phyloP scores from a whole-genome alignment of 1,139 yeast genomes.

The Hansenula anomala region DNA sequence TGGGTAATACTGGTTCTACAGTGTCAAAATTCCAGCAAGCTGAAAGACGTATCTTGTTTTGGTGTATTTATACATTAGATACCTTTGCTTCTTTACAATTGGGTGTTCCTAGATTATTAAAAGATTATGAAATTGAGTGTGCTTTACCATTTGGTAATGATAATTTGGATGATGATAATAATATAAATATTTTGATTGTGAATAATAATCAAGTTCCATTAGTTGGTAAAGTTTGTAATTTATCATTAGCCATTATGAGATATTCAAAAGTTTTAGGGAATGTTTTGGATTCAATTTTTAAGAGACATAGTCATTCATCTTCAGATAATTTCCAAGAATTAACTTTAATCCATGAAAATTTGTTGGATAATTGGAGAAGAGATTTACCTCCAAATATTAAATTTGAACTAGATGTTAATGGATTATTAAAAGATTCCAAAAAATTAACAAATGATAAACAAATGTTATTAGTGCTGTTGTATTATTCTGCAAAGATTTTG shows the following conservation, averaged over 20 bases:
- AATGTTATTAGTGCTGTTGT: slow-evolving; percentile 56
- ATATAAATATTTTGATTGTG: slow-evolving; percentile 52
- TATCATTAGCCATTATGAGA: slow-evolving; percentile 61
- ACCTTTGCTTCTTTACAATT: slow-evolving; percentile 68
- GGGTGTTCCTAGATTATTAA: slow-evolving; percentile 78
- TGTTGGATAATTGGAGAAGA: slow-evolving; percentile 74
- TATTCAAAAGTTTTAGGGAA: slow-evolving; percentile 71
- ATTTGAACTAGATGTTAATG: slow-evolving; percentile 67
- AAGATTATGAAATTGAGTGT: slow-evolving; percentile 82
- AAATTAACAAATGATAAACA: slow-evolving; percentile 43
- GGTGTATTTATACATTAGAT: slow-evolving; percentile 81
- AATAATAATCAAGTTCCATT: slow-evolving; percentile 54
- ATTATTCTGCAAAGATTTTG: slow-evolving; percentile 75
- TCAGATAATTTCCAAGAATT: slow-evolving; percentile 28
- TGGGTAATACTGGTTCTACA: slow-evolving; percentile 51
- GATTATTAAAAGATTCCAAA: slow-evolving; percentile 41
- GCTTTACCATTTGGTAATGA: slow-evolving; percentile 73
- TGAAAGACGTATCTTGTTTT: slow-evolving; percentile 73
- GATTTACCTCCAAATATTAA: slow-evolving; percentile 58
- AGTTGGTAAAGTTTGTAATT: slow-evolving; percentile 64
- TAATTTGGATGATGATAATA: slow-evolving; percentile 35
- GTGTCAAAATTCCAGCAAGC: slow-evolving; percentile 68
- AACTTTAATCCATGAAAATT: slow-evolving; percentile 52
- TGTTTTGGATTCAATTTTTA: slow-evolving; percentile 62
- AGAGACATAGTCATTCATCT: slow-evolving; percentile 35